A percentile compares a stretch with the other conserved stretches of the same genome.
Conservation (phyloP, 2,329 filamentous ascomycete species). For the Ophiostoma fasciatum region DNA sequence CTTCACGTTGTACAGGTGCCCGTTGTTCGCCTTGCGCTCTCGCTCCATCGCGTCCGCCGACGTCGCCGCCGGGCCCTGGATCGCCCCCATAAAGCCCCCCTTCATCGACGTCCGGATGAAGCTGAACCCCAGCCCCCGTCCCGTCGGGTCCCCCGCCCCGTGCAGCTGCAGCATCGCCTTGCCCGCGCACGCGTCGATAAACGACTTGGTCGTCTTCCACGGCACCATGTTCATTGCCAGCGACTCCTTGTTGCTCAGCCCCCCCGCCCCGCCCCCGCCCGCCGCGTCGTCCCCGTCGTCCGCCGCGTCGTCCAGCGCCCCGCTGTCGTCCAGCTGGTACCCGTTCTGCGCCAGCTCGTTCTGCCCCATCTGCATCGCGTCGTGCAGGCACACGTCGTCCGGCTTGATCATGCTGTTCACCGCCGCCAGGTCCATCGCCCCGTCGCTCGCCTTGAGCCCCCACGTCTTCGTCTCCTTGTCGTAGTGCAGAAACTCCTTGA, state of each 20-base stretch:
- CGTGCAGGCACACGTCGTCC: constrained; percentile 85
- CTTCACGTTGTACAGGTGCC: constrained; percentile 95
- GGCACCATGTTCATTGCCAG: constrained; percentile 82
- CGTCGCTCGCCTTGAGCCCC: constrained; percentile 59
- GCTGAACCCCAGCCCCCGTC: constrained; percentile 84
- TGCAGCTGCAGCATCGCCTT: constrained; percentile 96
- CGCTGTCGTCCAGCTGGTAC: constrained; percentile 49
- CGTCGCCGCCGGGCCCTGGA: constrained; percentile 48
- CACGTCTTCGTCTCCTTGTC: constrained; percentile 80
- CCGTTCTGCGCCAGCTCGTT: constrained; percentile 86
- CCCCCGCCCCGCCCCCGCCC: too few relatives aligned
- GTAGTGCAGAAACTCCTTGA: constrained; percentile 91
- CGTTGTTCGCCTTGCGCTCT: constrained; percentile 76
- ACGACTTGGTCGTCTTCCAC: constrained; percentile 95
- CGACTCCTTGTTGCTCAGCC: too few relatives aligned
- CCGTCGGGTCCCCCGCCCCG: constrained; percentile 87
- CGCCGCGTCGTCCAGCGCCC: constrained; percentile 49
- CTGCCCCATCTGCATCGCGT: constrained; percentile 91
- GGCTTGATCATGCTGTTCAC: constrained; percentile 85
- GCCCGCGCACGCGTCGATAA: constrained; percentile 80
- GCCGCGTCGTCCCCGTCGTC: constrained; percentile 47
- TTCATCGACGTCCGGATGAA: constrained; percentile 99
- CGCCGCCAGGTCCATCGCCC: constrained; percentile 62
- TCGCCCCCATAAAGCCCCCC: constrained; percentile 76
- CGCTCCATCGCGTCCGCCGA: constrained; percentile 76